Conservation (phyloP, 1,284 basidiomycete species). For the Leccinum angustisporum region DNA sequence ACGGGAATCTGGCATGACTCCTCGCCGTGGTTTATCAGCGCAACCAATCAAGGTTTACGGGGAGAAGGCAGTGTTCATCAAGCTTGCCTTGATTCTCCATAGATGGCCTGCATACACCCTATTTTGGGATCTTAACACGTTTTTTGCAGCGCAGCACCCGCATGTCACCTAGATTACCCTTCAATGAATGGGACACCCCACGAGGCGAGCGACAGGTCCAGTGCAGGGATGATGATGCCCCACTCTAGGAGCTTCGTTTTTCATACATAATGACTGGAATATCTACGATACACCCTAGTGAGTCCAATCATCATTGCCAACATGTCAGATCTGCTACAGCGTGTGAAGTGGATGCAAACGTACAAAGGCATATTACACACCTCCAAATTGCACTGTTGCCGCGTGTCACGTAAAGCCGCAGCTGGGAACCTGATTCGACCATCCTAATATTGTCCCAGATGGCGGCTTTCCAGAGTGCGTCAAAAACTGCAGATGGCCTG, state of each 20-base stretch:
- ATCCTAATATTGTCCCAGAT: constrained; percentile 14
- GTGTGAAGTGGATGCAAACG: constrained; percentile 24
- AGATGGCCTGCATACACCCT: constrained; percentile 14
- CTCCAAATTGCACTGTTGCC: constrained; percentile 17
- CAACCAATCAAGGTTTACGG: constrained; percentile 32
- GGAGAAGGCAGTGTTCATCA: constrained; percentile 28
- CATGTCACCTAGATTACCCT: constrained; percentile 26
- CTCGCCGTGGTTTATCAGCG: constrained; percentile 34
- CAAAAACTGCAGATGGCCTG: constrained; percentile 30
- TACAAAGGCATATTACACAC: constrained; percentile 28
- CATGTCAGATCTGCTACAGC: constrained; percentile 22
- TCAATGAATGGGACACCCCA: constrained; percentile 26
- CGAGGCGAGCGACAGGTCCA: constrained; percentile 29
- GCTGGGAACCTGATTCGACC: constrained; percentile 15
- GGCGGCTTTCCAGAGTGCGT: constrained; percentile 30
- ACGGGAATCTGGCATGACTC: constrained; percentile 35
- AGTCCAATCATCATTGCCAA: constrained; percentile 18
- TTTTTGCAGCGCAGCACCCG: constrained; percentile 33
- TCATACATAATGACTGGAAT: constrained; percentile 34
- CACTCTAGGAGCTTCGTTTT: constrained; percentile 23
- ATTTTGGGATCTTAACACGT: constrained; percentile 34
- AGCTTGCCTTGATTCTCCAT: constrained; percentile 23
- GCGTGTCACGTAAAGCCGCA: constrained; percentile 30
- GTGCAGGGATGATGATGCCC: constrained; percentile 25
- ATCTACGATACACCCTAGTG: constrained; percentile 27